Base-by-base conservation (phyloP, 495 filamentous ascomycete genomes). In the Trichoderma erinaceum region DNA sequence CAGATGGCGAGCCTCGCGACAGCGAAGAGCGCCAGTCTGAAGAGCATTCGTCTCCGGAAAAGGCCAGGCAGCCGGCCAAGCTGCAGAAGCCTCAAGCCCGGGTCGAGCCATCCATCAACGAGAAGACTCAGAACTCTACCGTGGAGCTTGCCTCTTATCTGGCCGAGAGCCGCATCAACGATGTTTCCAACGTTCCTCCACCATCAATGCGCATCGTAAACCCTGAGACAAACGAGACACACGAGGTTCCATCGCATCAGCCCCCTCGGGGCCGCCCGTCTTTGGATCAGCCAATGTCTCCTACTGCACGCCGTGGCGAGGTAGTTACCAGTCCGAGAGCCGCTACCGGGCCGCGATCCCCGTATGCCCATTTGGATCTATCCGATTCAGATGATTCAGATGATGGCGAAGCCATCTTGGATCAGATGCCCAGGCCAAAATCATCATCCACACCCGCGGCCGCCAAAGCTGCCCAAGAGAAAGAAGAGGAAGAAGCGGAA, bases 41-140 rank as follows among this genome's bases (percentile, higher is more conserved):
- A 16, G 82, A 81, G 16, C 71, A 78, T 65, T 69, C 74, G 56
- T 77, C 75, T 27, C 74, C 77, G 46, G 79, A 78, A 32, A 78
- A 75, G 68, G 64, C 66, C 41, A 32, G 66, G 27, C 46, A 71
- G 75, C 38, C 75, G 8, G 86, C 88, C 77, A 95, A 93, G 74
- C 80, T 94, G 68, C 91, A 93, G 74, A 95, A 94, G 74, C 85
- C 78, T 35, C 75, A 85, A 70, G 82, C 85, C 3, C 82, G 84
- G 12, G 71, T 77, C 13, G 85, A 85, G 7, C 75, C 82, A 8
- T 86, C 85, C 46, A 80, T 86, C n/a, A 82, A 77, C 25, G 76
- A 78, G 52, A 84, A 81, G 66, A 70, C 71, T 52, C 68, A 73
- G 68, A 73, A 69, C 10, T 70, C 68, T 67, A 77, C 56, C 68